Evolutionary conservation across 331 rosid genomes (phyloP), one percentile per base, ranked within the genome.

Genomic region (Malus hybrid): DNA sequence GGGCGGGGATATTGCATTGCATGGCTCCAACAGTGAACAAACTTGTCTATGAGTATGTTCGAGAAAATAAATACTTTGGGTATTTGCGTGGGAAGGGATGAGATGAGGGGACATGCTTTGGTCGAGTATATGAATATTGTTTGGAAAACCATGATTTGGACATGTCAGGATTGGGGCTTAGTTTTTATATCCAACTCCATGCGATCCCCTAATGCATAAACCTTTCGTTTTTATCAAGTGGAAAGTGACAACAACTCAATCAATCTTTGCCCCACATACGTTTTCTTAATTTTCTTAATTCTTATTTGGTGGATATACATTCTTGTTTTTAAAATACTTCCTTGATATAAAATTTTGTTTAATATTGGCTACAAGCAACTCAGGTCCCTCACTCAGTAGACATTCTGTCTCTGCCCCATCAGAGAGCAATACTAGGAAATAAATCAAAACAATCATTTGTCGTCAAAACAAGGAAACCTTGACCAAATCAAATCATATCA

Each of bases 81-180:
- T 19, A 54, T 57, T 57, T 72, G 76, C 55, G 68, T 56, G 69
- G 56, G 20, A 60, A 15, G 57, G 57, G 57, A 52, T 52, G 28
- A 56, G 52, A 42, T 10, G 54, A 29, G 69, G 64, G 77, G 60
- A 42, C 77, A 73, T 73, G 77, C 34, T 61, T 63, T 60, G 77
- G 67, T 61, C 36, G 60, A 15, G 60, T 39, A 9, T 50, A 42
- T 5, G 7, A 24, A 8, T 33, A 52, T 63, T 28, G 56, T 72
- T 59, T 72, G 56, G 76, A 72, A 61, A 73, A 61, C 60, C 69
- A 73, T 73, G 77, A 73, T 73, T 73, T 61, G 77, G 77, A 73
- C 77, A 61, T 73, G 77, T 73, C 69, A 39, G 69, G 76, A 15
- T 39, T 19, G 22, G 27, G 77, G 24, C 5, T 12, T 18, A 3